Conservation (phyloP, 305 asterid genomes). For the Ilex paraguariensis region DNA sequence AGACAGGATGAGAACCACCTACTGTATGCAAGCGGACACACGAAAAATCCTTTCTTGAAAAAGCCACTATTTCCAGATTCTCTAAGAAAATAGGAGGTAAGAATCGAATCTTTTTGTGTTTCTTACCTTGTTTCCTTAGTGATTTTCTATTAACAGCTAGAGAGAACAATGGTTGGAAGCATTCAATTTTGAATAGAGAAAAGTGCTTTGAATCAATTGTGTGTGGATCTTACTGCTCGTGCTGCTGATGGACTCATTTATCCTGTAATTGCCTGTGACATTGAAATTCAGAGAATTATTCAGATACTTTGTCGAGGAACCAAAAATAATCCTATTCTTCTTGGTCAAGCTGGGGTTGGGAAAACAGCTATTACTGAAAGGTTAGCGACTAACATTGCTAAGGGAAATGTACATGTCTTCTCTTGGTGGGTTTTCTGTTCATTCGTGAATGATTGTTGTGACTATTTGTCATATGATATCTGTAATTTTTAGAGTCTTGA, state of each 20-base stretch:
- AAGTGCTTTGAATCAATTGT: constrained; percentile 67
- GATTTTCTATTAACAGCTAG: not conserved
- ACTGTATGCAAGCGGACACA: constrained; percentile 46
- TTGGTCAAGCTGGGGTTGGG: constrained; percentile 98
- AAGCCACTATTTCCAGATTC: constrained; percentile 39
- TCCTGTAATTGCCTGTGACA: constrained; percentile 88
- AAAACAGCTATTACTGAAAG: constrained; percentile 99
- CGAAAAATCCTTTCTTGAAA: constrained; percentile 49
- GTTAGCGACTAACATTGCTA: constrained; percentile 69
- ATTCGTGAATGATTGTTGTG: constrained; percentile 1
- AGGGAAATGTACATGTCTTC: constrained; percentile 67
- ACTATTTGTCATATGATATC: not conserved
- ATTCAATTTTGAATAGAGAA: constrained; percentile 41
- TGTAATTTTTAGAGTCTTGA: constrained; percentile 12
- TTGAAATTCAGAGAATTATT: constrained; percentile 70
- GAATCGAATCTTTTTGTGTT: constrained; percentile 15
- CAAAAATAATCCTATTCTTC: constrained; percentile 93
- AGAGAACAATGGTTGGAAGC: constrained; percentile 12
- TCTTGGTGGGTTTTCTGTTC: constrained; percentile 42
- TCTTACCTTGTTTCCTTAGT: constrained; percentile 16
- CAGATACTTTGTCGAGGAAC: constrained; percentile 94
- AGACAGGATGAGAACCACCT: constrained; percentile 85
- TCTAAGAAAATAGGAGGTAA: constrained; percentile 46
- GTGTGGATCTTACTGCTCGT: constrained; percentile 87
- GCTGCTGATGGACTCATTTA: constrained; percentile 78